These are phyloP conservation scores for Phytopythium mirpurense DNA, from an alignment of 352 stramenopile species.

Conservation along the genomic window DNA sequence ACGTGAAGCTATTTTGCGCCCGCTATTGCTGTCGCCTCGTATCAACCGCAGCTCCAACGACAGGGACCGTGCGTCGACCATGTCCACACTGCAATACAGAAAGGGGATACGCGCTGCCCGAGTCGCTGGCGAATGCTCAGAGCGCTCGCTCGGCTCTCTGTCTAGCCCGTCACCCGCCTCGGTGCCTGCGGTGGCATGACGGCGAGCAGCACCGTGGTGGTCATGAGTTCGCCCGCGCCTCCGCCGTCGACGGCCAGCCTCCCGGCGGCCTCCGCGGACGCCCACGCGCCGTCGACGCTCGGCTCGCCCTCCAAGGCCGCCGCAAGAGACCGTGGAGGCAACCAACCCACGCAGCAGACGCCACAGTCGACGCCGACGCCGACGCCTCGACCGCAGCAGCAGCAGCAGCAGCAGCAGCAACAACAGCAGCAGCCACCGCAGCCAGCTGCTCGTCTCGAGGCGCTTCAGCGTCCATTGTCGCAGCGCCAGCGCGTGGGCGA, in stretches of 20 bases:
- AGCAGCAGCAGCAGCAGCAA: conserved; percentile 13
- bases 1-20: too few species aligned
- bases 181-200: conserved; percentile 3
- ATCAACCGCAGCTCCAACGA: too few species aligned
- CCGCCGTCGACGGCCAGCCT: not conserved
- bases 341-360: not conserved
- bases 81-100: too few species aligned
- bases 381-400: conserved; percentile 16
- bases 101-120: too few species aligned
- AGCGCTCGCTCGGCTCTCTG: not conserved
- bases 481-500: not conserved
- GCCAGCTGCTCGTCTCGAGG: not conserved
- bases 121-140: not conserved
- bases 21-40: too few species aligned
- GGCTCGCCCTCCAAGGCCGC: not conserved
- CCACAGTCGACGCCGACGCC: not conserved
- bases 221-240: conserved; percentile 4
- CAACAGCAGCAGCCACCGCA: conserved; percentile 12
- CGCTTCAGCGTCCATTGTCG: not conserved
- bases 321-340: not conserved
- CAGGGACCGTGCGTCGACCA: too few species aligned
- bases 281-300: not conserved
- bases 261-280: not conserved
- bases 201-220: conserved; percentile 3
- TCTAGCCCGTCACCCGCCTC: not conserved